phyloP scores from a whole-genome alignment of 2,329 filamentous ascomycete genomes.

The Bipolaris bicolor region DNA sequence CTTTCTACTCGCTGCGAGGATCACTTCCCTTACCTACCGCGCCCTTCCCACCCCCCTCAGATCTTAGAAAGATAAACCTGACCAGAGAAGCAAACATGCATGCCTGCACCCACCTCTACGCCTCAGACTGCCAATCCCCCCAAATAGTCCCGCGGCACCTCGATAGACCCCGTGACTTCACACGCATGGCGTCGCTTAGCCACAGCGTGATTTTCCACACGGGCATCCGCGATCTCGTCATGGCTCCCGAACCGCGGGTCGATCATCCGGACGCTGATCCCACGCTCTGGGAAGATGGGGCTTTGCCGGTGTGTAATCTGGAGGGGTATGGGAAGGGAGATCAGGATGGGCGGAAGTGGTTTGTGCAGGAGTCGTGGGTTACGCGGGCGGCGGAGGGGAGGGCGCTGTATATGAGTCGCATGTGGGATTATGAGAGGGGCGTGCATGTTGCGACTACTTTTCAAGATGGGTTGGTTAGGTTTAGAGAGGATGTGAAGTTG shows the following conservation, averaged over 20 bases:
- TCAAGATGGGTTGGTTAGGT: constrained; percentile 42
- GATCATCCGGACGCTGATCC: neutral
- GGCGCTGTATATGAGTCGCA: constrained; percentile 34
- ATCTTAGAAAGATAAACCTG: neutral
- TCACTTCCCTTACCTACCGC: neutral
- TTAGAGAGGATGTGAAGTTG: constrained; percentile 6
- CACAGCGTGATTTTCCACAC: constrained; percentile 46
- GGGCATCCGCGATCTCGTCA: constrained; percentile 32
- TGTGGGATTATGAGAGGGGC: constrained; percentile 41
- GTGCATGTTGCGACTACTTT: constrained; percentile 43
- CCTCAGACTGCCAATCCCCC: constrained; percentile 62
- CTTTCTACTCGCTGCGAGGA: neutral
- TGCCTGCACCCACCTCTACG: constrained; percentile 63
- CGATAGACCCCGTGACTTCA: constrained; percentile 29
- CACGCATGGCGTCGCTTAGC: constrained; percentile 40
- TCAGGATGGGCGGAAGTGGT: constrained; percentile 41
- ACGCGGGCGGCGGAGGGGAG: constrained; percentile 33
- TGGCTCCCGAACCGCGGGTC: constrained; percentile 10
- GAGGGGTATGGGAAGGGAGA: constrained; percentile 19
- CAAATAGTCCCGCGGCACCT: constrained; percentile 58
- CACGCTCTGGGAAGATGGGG: neutral
- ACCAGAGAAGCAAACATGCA: constrained; percentile 57
- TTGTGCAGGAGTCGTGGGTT: constrained; percentile 39
- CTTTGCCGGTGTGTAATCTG: neutral
- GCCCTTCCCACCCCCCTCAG: neutral